Evolutionary conservation across 345 rosid genomes (phyloP).

Genomic region (Arabidopsis thaliana): DNA sequence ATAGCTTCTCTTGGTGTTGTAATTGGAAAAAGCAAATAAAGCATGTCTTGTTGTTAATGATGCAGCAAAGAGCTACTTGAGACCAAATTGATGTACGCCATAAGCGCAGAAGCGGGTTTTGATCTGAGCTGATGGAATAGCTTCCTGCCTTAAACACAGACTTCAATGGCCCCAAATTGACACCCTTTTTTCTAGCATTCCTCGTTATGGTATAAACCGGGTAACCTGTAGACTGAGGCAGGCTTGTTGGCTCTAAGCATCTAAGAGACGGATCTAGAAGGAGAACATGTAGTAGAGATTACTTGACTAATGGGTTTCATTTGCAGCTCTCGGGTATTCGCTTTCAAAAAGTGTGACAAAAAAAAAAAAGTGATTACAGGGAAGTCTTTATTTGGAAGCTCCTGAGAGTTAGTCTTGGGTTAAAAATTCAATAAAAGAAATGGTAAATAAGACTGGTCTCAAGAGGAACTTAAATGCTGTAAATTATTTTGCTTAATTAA

Average conservation of each 20-base stretch:
- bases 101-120: conserved; percentile 97
- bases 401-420: conserved; percentile 3
- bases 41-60: conserved; percentile 24
- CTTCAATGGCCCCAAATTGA: neutral
- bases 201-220: neutral
- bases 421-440: neutral
- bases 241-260: conserved; percentile 6
- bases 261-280: neutral
- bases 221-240: conserved; percentile 11
- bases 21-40: conserved; percentile 22
- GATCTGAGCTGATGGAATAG: conserved; percentile 75
- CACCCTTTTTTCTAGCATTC: neutral
- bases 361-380: neutral
- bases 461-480: conserved; percentile 11
- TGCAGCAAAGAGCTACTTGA: conserved; percentile 94
- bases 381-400: conserved; percentile 12
- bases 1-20: neutral
- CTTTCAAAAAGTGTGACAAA: neutral
- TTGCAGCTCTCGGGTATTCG: conserved; percentile 5
- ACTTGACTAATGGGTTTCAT: conserved; percentile 13
- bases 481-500: conserved; percentile 5
- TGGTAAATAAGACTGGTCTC: conserved; percentile 18
- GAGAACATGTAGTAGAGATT: neutral
- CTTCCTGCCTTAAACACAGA: conserved; percentile 11
- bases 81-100: conserved; percentile 82